Percentiles rank a stretch among this genome's conserved stretches.
These are phyloP conservation scores for Alternaria gansuensis DNA, from an alignment of 2,329 filamentous ascomycete genomes.

Conservation along the genomic window DNA sequence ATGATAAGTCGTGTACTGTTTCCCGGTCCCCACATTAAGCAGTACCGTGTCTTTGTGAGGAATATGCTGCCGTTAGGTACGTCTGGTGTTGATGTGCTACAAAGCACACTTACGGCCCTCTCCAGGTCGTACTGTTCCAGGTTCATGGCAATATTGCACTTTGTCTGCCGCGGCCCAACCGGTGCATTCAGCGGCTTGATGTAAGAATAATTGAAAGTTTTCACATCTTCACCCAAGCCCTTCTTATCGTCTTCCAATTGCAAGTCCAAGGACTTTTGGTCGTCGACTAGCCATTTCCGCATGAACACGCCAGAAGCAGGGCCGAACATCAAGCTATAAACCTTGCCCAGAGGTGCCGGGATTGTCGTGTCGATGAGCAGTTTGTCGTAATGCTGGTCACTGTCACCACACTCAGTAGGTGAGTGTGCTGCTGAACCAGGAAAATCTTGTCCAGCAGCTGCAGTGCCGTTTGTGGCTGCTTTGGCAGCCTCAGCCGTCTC, in stretches of 20 bases:
- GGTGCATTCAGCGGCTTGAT: slow-evolving; percentile 87
- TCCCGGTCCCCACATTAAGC: slow-evolving; percentile 87
- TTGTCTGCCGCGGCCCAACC: slow-evolving; percentile 93
- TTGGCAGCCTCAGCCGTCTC: slow-evolving; percentile 47
- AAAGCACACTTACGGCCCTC: slow-evolving; percentile 81
- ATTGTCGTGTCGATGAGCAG: slow-evolving; percentile 86
- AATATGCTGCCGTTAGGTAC: slow-evolving; percentile 95
- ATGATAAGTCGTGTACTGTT: slow-evolving; percentile 86
- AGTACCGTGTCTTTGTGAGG: slow-evolving; percentile 90
- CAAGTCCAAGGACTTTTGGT: slow-evolving; percentile 90
- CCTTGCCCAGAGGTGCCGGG: slow-evolving; percentile 86
- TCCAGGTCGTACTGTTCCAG: slow-evolving; percentile 88
- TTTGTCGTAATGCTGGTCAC: slow-evolving; percentile 81
- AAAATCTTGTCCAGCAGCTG: slow-evolving; percentile 68
- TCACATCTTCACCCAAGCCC: slow-evolving; percentile 77
- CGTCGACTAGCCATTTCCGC: slow-evolving; percentile 82
- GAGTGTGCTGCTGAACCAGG: slow-evolving; percentile 84
- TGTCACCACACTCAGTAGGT: slow-evolving; percentile 86
- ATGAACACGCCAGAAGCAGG: slow-evolving; percentile 81
- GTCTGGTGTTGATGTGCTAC: slow-evolving; percentile 89
- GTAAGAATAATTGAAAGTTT: slow-evolving; percentile 79
- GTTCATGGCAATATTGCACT: slow-evolving; percentile 86
- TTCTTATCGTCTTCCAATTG: slow-evolving; percentile 84
- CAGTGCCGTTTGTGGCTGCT: slow-evolving; percentile 54
- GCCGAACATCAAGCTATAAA: slow-evolving; percentile 90